Conservation (phyloP, 2,329 filamentous ascomycete species). For the Microascus cirrosus region DNA sequence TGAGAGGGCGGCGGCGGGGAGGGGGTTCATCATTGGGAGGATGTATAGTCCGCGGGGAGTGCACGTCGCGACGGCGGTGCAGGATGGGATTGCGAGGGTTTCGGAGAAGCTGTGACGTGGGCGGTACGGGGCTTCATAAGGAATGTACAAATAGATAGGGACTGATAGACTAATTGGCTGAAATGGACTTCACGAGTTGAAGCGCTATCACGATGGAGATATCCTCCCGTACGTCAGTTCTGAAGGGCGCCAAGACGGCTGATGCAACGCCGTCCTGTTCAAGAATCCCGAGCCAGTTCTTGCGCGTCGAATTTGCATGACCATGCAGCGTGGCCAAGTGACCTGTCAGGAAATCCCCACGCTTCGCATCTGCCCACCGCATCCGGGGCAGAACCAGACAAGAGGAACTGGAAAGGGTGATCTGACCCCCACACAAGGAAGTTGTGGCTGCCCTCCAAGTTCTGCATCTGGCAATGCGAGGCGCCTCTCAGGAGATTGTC, state of each 20-base stretch:
- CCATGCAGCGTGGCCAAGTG: too few species aligned
- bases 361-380: too few species aligned
- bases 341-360: too few species aligned
- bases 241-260: too few species aligned
- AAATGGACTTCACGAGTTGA: too few species aligned
- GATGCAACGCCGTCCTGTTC: too few species aligned
- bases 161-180: background rate
- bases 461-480: background rate
- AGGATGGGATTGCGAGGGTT: slow-evolving; percentile 31
- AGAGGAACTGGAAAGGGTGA: too few species aligned
- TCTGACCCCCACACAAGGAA: background rate
- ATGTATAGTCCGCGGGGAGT: slow-evolving; percentile 42
- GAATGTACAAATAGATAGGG: background rate
- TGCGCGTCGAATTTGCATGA: too few species aligned
- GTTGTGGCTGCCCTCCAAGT: background rate
- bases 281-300: too few species aligned
- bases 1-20: slow-evolving; percentile 32
- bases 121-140: background rate
- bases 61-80: slow-evolving; percentile 43
- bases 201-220: too few species aligned
- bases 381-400: too few species aligned
- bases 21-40: slow-evolving; percentile 34
- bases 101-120: background rate
- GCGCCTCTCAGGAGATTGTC: background rate
- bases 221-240: too few species aligned